A percentile compares a stretch with the other conserved stretches of the same genome.
phyloP scores from a whole-genome alignment of 495 filamentous ascomycete species.

The Apodospora peruviana region DNA sequence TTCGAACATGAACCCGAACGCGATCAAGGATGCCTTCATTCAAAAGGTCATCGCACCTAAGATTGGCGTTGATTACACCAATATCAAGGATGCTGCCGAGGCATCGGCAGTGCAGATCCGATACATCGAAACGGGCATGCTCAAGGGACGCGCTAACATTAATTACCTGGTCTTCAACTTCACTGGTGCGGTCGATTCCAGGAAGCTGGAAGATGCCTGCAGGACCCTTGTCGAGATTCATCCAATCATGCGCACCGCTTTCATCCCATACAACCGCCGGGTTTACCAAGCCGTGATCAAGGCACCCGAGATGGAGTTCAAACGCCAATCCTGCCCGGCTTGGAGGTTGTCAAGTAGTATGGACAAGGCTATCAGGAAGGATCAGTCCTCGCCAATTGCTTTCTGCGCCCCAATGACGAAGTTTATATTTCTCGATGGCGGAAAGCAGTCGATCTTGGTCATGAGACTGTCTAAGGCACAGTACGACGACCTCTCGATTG shows the following conservation, averaged over 20 bases:
- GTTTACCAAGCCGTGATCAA: constrained; percentile 42
- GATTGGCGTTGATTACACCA: constrained; percentile 26
- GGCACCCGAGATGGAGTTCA: constrained; percentile 33
- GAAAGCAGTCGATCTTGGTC: constrained; percentile 39
- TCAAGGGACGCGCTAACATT: constrained; percentile 32
- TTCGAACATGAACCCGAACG: constrained; percentile 2
- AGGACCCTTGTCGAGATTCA: constrained; percentile 32
- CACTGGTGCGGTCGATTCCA: constrained; percentile 31
- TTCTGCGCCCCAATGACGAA: constrained; percentile 40
- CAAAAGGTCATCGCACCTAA: constrained; percentile 29
- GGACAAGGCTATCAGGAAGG: constrained; percentile 37
- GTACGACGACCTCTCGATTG: constrained; percentile 39
- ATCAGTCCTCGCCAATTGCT: constrained; percentile 28
- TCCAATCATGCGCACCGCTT: constrained; percentile 40
- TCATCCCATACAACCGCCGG: constrained; percentile 34
- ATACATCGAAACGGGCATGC: constrained; percentile 42
- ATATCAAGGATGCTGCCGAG: constrained; percentile 38
- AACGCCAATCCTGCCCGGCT: constrained; percentile 32
- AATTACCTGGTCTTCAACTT: constrained; percentile 41
- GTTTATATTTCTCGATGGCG: constrained; percentile 40
- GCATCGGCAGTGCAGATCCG: constrained; percentile 38
- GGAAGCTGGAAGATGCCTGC: constrained; percentile 40
- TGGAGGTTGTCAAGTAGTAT: constrained; percentile 32
- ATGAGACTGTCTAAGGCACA: constrained; percentile 42
- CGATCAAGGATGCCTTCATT: constrained; percentile 24